Conservation (phyloP, 257 asterid genomes). For the Nemophila menziesii region DNA sequence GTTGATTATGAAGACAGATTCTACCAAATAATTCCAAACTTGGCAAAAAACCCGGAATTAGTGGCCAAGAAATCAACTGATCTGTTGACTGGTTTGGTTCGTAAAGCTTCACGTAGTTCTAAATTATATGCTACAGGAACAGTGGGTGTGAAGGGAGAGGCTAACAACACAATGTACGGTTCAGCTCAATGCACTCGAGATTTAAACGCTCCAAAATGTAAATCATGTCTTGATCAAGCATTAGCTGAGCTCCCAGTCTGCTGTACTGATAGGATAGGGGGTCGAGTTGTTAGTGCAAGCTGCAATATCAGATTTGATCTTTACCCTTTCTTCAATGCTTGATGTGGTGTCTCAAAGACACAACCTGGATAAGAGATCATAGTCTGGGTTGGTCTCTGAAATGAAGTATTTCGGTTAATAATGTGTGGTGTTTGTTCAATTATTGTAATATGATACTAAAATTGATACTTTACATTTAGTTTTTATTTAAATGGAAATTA, state of each 20-base stretch:
- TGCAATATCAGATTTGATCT: conserved; percentile 35
- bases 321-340: conserved; percentile 24
- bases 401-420: too few relatives aligned
- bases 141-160: conserved; percentile 4
- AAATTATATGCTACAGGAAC: conserved; percentile 22
- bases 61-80: conserved; percentile 17
- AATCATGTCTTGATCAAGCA: conserved; percentile 27
- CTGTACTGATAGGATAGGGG: conserved; percentile 28
- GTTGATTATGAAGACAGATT: conserved; percentile 7
- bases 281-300: conserved; percentile 37
- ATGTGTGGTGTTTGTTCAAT: too few relatives aligned
- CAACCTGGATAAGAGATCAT: too few relatives aligned
- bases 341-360: too few relatives aligned
- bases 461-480: too few relatives aligned
- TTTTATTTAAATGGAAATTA: too few relatives aligned
- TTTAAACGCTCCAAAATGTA: conserved; percentile 23
- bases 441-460: too few relatives aligned
- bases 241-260: conserved; percentile 23
- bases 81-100: conserved; percentile 13
- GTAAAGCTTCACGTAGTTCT: conserved; percentile 3
- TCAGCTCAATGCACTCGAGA: conserved; percentile 38
- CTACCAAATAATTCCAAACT: conserved; percentile 17
- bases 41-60: conserved; percentile 7
- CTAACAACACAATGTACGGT: conserved; percentile 21
- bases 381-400: too few relatives aligned